Evolutionary conservation across 345 rosid species (phyloP).

Genomic region (Eucalyptus urophylla): DNA sequence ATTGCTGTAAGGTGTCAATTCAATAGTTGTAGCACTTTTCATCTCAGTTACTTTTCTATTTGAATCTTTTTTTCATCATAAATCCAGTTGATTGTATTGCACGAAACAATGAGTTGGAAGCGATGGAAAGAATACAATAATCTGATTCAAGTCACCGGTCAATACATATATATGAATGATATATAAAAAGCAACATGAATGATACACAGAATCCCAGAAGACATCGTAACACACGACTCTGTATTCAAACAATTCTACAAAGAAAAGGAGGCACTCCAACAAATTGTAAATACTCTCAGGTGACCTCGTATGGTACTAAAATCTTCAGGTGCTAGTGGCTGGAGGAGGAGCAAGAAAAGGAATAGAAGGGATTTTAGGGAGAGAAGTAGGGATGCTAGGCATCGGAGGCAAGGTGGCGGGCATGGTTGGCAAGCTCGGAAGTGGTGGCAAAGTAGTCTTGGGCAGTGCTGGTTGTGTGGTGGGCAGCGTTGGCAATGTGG

Average conservation of each 20-base stretch:
- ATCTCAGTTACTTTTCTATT: too few species aligned
- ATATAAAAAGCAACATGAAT: not conserved
- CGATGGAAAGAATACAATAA: not conserved
- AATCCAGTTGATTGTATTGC: not conserved
- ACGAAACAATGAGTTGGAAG: not conserved
- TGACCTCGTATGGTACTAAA: not conserved
- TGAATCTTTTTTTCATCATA: too few species aligned
- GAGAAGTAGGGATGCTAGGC: not conserved
- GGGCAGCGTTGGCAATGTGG: not conserved
- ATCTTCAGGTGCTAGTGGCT: not conserved
- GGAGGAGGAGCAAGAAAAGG: not conserved
- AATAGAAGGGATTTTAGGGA: not conserved
- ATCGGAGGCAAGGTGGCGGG: not conserved
- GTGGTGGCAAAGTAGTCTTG: not conserved
- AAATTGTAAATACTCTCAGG: not conserved
- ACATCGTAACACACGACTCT: not conserved
- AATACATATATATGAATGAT: not conserved
- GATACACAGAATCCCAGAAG: not conserved
- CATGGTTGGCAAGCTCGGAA: not conserved
- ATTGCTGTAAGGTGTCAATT: not conserved
- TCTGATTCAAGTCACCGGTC: not conserved
- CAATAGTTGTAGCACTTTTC: not conserved
- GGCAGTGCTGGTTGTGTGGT: not conserved
- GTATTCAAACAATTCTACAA: not conserved
- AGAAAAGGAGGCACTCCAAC: not conserved